Evolutionary conservation across 2,329 filamentous ascomycete species (phyloP), one percentile per base, ranked within the genome.

Genomic region (Ophiostoma perfectum): DNA sequence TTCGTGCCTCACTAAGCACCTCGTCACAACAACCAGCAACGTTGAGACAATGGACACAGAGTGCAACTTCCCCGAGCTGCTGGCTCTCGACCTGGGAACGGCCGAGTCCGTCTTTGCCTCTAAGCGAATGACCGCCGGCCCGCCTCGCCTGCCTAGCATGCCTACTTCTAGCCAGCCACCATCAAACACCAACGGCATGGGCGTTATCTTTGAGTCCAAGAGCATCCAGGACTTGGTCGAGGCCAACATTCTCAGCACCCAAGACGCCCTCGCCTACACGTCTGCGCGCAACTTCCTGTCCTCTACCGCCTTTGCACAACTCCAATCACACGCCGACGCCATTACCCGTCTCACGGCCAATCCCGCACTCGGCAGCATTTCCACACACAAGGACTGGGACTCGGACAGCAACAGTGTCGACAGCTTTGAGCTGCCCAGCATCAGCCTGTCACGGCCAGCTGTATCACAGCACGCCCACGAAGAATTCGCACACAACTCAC

Each of bases 1-100:
- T 58, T 39, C 39, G 38, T 14, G 12, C 38, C n/a, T 55, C 55
- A 49, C 5, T 55, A 27, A 27, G 27, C 41, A 58, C 38, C 47
- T 44, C 39, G 18, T 45, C 39, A 47, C 58, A 39, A 18, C 42
- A 18, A 9, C 16, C 44, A 52, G 49, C 62, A 55, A n/a, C 18
- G 36, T 16, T 12, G 27, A 58, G 39, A 58, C 55, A 71, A 76
- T 75, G 73, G 68, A 70, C 44, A 49, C 52, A 12, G 77, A 76
- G 65, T 80, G 80, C 74, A 86, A 82, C 75, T 77, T 87, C 18
- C 82, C 85, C 2, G 85, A 87, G 75, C 72, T 86, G 52, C 77
- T 87, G n/a, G 84, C 80, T 6, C 80, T 78, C 69, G 84, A 87
- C 71, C 76, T 87, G 63, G 81, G 85, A 73, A 73, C 78, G 36